Conservation (phyloP, 2,329 filamentous ascomycete species). For the Phaeosphaeria sp. region DNA sequence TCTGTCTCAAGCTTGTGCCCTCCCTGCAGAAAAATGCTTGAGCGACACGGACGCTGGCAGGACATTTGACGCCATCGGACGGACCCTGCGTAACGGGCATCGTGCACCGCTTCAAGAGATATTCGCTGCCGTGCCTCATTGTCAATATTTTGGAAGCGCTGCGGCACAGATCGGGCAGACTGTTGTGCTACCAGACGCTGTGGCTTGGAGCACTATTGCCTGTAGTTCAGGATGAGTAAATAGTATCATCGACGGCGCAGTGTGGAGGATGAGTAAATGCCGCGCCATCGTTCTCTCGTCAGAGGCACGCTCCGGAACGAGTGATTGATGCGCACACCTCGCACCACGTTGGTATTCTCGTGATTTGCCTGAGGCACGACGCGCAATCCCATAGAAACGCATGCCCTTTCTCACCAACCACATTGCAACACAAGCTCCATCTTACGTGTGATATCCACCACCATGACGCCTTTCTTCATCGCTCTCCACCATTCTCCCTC, state of each 20-base stretch:
- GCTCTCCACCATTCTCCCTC: not conserved
- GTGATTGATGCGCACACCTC: not conserved
- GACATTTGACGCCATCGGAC: not conserved
- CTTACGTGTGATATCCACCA: not conserved
- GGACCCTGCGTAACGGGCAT: not conserved
- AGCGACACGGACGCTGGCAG: not conserved
- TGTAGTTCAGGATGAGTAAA: not conserved
- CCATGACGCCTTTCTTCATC: not conserved
- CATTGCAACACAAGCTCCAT: not conserved
- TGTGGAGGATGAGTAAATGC: not conserved
- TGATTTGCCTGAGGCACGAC: not conserved
- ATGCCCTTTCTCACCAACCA: not conserved
- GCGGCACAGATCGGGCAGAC: not conserved
- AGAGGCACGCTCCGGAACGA: not conserved
- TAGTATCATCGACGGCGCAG: not conserved
- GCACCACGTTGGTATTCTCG: not conserved
- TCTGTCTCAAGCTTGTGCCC: constrained; percentile 12
- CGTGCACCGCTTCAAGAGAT: not conserved
- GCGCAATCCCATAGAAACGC: not conserved
- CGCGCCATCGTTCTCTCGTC: not conserved
- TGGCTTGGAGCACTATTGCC: not conserved
- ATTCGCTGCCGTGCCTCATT: not conserved
- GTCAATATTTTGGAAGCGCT: not conserved
- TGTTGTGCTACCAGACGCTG: not conserved
- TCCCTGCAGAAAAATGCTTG: constrained; percentile 3